Evolutionary conservation across 441 rosid genomes (phyloP).

Genomic region (Cnidoscolus chayamansa): DNA sequence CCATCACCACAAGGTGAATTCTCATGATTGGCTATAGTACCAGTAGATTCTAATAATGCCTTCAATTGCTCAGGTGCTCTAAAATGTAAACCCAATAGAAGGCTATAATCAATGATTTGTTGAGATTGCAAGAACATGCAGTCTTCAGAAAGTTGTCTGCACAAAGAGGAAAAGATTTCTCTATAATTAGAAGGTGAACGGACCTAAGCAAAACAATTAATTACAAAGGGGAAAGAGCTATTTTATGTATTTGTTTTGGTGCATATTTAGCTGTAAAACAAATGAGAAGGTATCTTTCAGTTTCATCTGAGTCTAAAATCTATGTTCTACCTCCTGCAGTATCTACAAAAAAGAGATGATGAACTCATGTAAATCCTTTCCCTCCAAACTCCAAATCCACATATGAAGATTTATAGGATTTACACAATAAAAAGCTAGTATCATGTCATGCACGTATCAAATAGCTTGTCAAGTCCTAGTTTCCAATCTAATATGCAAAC

Average conservation of each 20-base stretch:
- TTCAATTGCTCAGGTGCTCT: slow-evolving; percentile 82
- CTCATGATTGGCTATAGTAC: slow-evolving; percentile 39
- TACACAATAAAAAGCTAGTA: not conserved
- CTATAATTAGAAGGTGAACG: slow-evolving; percentile 22
- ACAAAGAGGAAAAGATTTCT: slow-evolving; percentile 19
- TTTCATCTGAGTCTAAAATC: not conserved
- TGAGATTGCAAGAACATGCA: slow-evolving; percentile 83
- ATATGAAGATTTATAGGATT: not conserved
- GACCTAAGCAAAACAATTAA: not conserved
- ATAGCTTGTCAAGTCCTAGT: not conserved
- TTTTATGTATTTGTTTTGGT: slow-evolving; percentile 1
- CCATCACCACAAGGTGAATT: slow-evolving; percentile 52
- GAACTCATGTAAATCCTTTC: not conserved
- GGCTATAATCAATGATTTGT: slow-evolving; percentile 91
- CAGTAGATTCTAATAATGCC: slow-evolving; percentile 54
- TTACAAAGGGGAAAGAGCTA: not conserved
- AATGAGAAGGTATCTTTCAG: not conserved
- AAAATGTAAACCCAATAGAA: slow-evolving; percentile 89
- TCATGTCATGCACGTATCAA: not conserved
- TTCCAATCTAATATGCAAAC: not conserved
- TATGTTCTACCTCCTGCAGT: not conserved
- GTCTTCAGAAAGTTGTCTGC: slow-evolving; percentile 80
- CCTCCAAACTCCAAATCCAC: too few relatives aligned
- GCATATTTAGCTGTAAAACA: not conserved
- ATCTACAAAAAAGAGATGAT: not conserved